A percentile compares a stretch with the other conserved stretches of the same genome.
phyloP scores from a whole-genome alignment of 495 filamentous ascomycete species.

The Parathielavia appendiculata region DNA sequence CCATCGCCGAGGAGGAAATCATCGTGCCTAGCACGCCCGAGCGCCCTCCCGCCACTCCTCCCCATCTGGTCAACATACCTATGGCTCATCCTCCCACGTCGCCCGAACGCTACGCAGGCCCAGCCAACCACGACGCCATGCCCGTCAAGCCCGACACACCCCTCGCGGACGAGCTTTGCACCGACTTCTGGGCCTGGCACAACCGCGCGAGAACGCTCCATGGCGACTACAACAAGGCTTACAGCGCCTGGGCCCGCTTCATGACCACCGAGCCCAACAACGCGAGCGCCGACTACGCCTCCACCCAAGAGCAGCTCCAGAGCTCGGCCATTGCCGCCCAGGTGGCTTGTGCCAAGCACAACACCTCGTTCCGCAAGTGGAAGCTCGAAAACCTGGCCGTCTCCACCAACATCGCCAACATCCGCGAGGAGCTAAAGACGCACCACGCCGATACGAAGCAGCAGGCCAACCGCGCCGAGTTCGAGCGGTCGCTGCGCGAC shows the following conservation, averaged over 20 bases:
- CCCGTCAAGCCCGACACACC: not conserved
- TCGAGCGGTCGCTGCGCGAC: not conserved
- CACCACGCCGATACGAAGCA: not conserved
- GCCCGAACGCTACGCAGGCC: not conserved
- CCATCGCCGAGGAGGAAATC: not conserved
- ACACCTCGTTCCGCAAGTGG: not conserved
- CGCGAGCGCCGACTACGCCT: not conserved
- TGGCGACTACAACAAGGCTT: not conserved
- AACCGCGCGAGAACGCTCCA: not conserved
- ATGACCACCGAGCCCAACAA: not conserved
- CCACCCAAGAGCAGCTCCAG: not conserved
- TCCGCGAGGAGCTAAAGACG: not conserved
- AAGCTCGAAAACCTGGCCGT: conserved; percentile 2
- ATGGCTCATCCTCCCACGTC: not conserved
- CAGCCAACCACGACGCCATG: conserved; percentile 1
- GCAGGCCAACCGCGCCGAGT: not conserved
- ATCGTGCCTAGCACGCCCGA: not conserved
- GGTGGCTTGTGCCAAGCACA: not conserved
- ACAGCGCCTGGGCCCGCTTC: not conserved
- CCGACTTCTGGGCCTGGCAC: not conserved
- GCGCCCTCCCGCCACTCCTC: not conserved
- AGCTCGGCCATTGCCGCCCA: not conserved
- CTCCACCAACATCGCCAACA: not conserved
- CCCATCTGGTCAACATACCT: conserved; percentile 7
- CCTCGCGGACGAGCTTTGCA: conserved; percentile 6